Percentiles rank a stretch among this genome's conserved stretches.
Conservation (phyloP, 177 flowering plant species). For the Vitis hybrid region DNA sequence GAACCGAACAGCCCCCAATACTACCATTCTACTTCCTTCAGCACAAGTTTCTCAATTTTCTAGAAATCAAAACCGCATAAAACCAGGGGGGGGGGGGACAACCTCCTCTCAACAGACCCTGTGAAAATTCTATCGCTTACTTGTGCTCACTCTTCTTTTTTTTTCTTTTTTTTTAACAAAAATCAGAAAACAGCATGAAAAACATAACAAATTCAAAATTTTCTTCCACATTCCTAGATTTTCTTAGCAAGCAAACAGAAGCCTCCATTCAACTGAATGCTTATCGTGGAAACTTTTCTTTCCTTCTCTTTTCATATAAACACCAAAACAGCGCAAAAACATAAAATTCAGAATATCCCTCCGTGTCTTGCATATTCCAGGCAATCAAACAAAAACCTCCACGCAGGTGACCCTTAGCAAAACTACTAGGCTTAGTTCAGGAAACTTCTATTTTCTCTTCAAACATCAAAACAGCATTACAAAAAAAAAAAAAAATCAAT, state of each 20-base stretch:
- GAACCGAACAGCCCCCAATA: no score
- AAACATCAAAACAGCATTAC: not conserved
- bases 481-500: not conserved
- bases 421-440: no score
- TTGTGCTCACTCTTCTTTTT: no score
- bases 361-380: not conserved
- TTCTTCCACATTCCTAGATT: not conserved
- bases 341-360: not conserved
- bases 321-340: not conserved
- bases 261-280: not conserved
- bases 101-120: no score
- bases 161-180: no score
- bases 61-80: no score
- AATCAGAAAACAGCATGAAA: not conserved
- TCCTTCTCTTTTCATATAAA: not conserved
- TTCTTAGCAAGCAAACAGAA: not conserved
- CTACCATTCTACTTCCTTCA: no score
- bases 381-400: not conserved
- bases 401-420: no score
- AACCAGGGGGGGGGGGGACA: no score
- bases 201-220: not conserved
- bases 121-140: no score
- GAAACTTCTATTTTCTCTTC: not conserved
- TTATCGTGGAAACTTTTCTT: not conserved
- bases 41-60: no score